Evolutionary conservation across 2,329 filamentous ascomycete genomes (phyloP), one percentile per base, ranked within the genome.

Genomic region (Microsporum ferrugineum): DNA sequence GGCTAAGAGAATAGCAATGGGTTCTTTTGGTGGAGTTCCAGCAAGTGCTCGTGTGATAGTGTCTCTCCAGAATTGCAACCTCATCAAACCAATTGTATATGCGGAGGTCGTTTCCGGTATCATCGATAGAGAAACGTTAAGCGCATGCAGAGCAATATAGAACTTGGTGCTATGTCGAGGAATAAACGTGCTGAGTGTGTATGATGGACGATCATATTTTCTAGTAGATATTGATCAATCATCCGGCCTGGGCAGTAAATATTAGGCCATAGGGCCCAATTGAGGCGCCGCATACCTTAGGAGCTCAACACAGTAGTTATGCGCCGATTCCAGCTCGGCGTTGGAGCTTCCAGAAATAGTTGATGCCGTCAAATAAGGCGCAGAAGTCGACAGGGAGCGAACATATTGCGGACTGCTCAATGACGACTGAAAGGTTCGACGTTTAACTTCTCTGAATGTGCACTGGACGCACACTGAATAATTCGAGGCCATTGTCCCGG

Each of bases 41-140:
- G 87, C 81, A 63, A 96, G 87, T 1, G 89, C 88, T 63, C 87
- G 86, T 60, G 87, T 82, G 58, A 99, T 78, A 3, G 89, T 85
- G 68, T 97, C 91, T 57, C 89, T 84, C 89, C 94, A 97, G 78
- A 97, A 97, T 73, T 96, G 89, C 75, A 96, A 87, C 65, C 94
- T 90, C 80, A 97, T 85, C 59, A 86, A 81, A 57, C 90, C 92
- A 63, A 97, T 88, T 2, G 87, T 87, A n/a, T 88, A 84, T 63
- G 88, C 94, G 55, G 89, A 94, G 23, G 94, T 91, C 10, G 88
- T 85, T 75, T 97, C 92, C 61, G 94, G 90, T 64, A 97, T 88
- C 61, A 89, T 84, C 51, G 92, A 89, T 63, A 96, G 83, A 73
- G 96, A 92, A 68, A 97, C 82, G 71, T 99, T 99, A 73, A 99